phyloP scores from a whole-genome alignment of 2,329 filamentous ascomycete species.

The Arthrobotrys sinensis region DNA sequence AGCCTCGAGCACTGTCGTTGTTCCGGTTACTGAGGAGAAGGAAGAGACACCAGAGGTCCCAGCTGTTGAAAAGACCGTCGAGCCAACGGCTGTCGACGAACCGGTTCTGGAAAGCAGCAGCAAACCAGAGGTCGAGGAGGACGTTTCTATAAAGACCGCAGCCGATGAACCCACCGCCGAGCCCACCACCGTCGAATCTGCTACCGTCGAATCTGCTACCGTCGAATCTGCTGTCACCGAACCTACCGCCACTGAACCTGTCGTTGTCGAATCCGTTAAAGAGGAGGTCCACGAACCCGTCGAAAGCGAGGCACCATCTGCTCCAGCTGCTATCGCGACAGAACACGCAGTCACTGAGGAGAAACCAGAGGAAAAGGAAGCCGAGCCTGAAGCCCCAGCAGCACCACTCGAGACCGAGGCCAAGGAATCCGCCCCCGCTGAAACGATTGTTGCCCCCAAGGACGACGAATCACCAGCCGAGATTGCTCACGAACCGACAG shows the following conservation, averaged over 20 bases:
- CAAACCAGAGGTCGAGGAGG: slow-evolving; percentile 30
- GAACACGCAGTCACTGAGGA: slow-evolving; percentile 23
- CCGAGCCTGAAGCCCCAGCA: slow-evolving; percentile 1
- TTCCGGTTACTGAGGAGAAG: slow-evolving; percentile 24
- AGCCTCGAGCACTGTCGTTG: background rate
- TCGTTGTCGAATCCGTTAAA: too few relatives aligned
- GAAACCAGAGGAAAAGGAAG: slow-evolving; percentile 9
- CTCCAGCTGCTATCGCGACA: background rate
- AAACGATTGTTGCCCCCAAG: background rate
- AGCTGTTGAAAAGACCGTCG: slow-evolving; percentile 28
- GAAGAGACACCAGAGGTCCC: slow-evolving; percentile 15
- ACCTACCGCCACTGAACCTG: slow-evolving; percentile 16
- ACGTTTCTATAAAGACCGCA: slow-evolving; percentile 13
- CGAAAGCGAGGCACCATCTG: slow-evolving; percentile 17
- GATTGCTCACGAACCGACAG: slow-evolving; percentile 22
- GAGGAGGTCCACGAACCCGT: slow-evolving; percentile 17
- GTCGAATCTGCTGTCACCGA: background rate
- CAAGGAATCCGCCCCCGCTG: background rate
- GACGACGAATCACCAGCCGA: slow-evolving; percentile 26
- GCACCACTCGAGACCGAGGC: background rate
- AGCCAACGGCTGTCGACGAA: slow-evolving; percentile 38
- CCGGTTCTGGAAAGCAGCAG: slow-evolving; percentile 25
- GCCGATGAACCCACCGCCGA: slow-evolving; percentile 32
- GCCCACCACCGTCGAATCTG: background rate
- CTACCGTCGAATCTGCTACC: too few relatives aligned